phyloP scores from a whole-genome alignment of 768 basidiomycete genomes.

The Panaeolus cyanescens region DNA sequence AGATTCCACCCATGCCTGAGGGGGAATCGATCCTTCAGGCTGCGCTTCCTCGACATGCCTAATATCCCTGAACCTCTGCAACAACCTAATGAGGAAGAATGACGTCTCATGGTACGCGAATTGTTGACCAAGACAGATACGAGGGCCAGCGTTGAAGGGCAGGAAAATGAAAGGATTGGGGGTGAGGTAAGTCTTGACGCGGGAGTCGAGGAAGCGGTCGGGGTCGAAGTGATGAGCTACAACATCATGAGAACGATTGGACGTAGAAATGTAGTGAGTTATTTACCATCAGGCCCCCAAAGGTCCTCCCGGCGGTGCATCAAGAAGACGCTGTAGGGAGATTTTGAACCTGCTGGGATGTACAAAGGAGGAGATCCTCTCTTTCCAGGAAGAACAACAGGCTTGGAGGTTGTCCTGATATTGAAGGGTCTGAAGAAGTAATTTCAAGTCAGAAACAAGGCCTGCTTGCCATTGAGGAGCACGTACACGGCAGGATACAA shows the following conservation, averaged over 20 bases:
- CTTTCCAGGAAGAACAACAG: slow-evolving; percentile 24
- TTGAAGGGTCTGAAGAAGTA: slow-evolving; percentile 35
- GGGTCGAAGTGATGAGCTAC: slow-evolving; percentile 65
- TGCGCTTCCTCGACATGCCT: slow-evolving; percentile 47
- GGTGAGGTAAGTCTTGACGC: slow-evolving; percentile 54
- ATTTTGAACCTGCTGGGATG: slow-evolving; percentile 38
- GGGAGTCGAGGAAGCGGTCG: slow-evolving; percentile 65
- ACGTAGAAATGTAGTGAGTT: background rate
- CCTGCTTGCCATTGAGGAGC: background rate
- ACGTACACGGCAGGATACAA: slow-evolving; percentile 54
- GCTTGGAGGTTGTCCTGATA: slow-evolving; percentile 18
- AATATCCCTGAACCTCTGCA: slow-evolving; percentile 55
- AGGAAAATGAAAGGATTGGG: slow-evolving; percentile 61
- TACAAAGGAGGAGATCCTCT: slow-evolving; percentile 37
- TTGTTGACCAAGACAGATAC: slow-evolving; percentile 57
- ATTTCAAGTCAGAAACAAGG: too few relatives aligned
- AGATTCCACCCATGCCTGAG: slow-evolving; percentile 41
- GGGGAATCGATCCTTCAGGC: slow-evolving; percentile 41
- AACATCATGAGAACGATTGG: background rate
- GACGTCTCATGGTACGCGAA: slow-evolving; percentile 70
- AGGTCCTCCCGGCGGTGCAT: slow-evolving; percentile 66
- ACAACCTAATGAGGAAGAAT: slow-evolving; percentile 60
- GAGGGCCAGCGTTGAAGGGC: slow-evolving; percentile 53
- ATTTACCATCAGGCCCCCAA: slow-evolving; percentile 68
- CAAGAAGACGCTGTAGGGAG: slow-evolving; percentile 48